Percentiles rank a stretch among this genome's conserved stretches.
These are phyloP conservation scores for Termitomyces sp. DNA, from an alignment of 768 basidiomycete genomes.

Conservation along the genomic window DNA sequence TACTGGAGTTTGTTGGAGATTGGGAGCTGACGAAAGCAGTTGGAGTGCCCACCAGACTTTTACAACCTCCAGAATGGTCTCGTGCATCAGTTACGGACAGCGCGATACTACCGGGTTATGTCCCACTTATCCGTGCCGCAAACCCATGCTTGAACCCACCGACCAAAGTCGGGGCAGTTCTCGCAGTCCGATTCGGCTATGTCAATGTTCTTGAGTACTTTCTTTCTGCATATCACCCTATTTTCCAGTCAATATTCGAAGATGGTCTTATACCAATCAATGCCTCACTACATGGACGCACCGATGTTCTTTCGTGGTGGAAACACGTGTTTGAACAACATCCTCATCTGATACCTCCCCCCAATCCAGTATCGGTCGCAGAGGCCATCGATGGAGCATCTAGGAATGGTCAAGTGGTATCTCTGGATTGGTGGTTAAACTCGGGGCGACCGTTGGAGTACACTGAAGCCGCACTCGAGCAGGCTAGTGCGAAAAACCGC, in stretches of 20 bases:
- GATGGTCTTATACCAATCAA: slow-evolving; percentile 69
- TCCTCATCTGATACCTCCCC: slow-evolving; percentile 52
- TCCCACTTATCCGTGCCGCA: slow-evolving; percentile 54
- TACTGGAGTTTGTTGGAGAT: slow-evolving; percentile 72
- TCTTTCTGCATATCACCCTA: slow-evolving; percentile 53
- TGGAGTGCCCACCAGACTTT: slow-evolving; percentile 63
- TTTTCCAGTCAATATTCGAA: slow-evolving; percentile 62
- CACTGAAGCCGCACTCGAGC: slow-evolving; percentile 74
- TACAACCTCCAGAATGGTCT: slow-evolving; percentile 64
- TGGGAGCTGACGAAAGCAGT: slow-evolving; percentile 83
- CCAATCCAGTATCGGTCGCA: slow-evolving; percentile 46
- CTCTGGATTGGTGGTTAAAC: slow-evolving; percentile 77
- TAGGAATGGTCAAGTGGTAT: slow-evolving; percentile 64
- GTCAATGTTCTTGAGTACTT: slow-evolving; percentile 72
- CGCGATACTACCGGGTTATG: slow-evolving; percentile 62
- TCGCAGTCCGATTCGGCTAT: slow-evolving; percentile 69
- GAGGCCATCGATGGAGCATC: slow-evolving; percentile 79
- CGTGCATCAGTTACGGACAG: slow-evolving; percentile 64
- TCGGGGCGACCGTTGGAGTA: slow-evolving; percentile 67
- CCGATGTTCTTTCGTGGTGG: slow-evolving; percentile 77
- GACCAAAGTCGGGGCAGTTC: slow-evolving; percentile 61
- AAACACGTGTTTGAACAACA: slow-evolving; percentile 56
- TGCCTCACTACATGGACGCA: slow-evolving; percentile 72
- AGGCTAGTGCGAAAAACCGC: slow-evolving; percentile 73
- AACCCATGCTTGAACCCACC: slow-evolving; percentile 53